These are phyloP conservation scores for Bipolaris zeicola DNA, from an alignment of 2,329 filamentous ascomycete genomes.

Conservation along the genomic window DNA sequence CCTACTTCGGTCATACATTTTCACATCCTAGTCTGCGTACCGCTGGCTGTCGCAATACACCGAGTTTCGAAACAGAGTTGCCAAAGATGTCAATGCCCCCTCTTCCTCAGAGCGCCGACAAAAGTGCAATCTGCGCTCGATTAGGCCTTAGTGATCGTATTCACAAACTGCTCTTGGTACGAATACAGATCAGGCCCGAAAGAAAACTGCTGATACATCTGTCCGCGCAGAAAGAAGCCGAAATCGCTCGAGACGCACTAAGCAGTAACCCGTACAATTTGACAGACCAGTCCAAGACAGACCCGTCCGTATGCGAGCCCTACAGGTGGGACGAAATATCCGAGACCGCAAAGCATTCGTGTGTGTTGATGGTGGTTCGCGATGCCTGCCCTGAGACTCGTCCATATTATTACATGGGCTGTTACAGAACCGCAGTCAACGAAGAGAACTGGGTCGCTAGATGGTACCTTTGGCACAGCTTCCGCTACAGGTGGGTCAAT, in stretches of 20 bases:
- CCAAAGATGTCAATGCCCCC: constrained; percentile 25
- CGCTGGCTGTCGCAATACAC: constrained; percentile 1
- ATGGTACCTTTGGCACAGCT: constrained; percentile 60
- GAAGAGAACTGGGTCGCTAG: constrained; percentile 58
- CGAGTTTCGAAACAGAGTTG: neutral
- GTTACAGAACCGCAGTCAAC: constrained; percentile 48
- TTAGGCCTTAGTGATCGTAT: constrained; percentile 50
- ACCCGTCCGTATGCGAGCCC: constrained; percentile 44
- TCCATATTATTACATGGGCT: constrained; percentile 51
- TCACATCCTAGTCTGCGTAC: neutral
- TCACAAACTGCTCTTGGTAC: constrained; percentile 55
- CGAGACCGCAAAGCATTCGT: constrained; percentile 55
- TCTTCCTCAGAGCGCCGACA: constrained; percentile 54
- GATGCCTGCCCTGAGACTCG: constrained; percentile 48
- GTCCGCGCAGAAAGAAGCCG: constrained; percentile 50
- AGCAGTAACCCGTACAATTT: constrained; percentile 49
- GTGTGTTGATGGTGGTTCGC: constrained; percentile 51
- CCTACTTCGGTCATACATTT: neutral
- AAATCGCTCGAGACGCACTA: constrained; percentile 49
- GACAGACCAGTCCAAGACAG: constrained; percentile 42
- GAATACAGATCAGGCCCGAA: constrained; percentile 3
- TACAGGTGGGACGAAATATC: constrained; percentile 56
- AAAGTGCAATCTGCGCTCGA: constrained; percentile 51
- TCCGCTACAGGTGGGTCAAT: constrained; percentile 48
- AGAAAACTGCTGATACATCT: constrained; percentile 9